Base-by-base conservation (phyloP, 257 asterid species). In the Lavandula angustifolia region DNA sequence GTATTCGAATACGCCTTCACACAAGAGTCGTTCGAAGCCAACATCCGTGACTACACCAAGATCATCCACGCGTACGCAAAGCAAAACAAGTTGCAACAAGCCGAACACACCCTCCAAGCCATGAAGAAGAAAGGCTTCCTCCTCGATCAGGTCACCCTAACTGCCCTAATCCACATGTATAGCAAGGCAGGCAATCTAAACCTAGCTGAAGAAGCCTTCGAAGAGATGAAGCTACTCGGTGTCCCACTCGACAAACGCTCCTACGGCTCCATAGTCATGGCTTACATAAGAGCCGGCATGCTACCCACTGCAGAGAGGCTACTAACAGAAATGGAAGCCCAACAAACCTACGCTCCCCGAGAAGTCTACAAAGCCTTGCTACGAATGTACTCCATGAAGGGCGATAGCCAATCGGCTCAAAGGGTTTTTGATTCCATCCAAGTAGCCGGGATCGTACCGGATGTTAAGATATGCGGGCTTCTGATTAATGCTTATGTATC, bases 291-390 rank as follows among this genome's bases (percentile, higher is more conserved):
- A 68, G 96, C 88, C 6, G 94, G 84, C 58, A 79, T 65, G 80
- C 83, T 81, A 31, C 38, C 72, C 27, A 31, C 60, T 16, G 97
- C 79, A 11, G 97, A 92, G 73, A 59, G 34, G 12, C 41, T 89
- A 77, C 71, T 92, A 1, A 73, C 48, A 66, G 98, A 87, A 80
- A 85, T 87, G 94, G 94, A 85, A 60, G 81, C 77, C 14, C 81
- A 69, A 76, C 89, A 87, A 43, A 64, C 75, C 13, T 81, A 82
- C 41, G 97, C 97, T 0, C 94, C 85, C 29, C 81, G 84, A 66
- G 99, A 92, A 85, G 94, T 92, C 38, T 89, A 85, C 52, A 92
- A 92, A 64, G 97, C 99, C 1, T 64, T 92, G n/a, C 71, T 92
- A 50, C 77, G 97, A 80, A 81, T 88, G 4, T 90, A 87, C 74